Percentiles rank a stretch among this genome's conserved stretches.
Evolutionary conservation across 2,329 filamentous ascomycete genomes (phyloP).

Genomic region (Trichoderma arundinaceum): DNA sequence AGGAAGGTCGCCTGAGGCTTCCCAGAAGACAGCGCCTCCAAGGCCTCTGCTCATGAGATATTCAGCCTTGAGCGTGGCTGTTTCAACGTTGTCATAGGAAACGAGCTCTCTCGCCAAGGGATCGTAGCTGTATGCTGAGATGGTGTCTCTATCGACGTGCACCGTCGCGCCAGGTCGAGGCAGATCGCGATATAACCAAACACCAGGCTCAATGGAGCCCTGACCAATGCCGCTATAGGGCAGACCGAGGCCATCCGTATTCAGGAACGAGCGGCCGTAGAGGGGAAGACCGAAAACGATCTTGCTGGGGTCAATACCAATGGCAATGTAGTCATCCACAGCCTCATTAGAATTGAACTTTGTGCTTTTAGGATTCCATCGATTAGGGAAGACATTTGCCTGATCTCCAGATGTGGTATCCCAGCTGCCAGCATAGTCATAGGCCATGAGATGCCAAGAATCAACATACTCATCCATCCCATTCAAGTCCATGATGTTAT

Average conservation of each 20-base stretch:
- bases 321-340: conserved; percentile 56
- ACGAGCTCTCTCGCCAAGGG: conserved; percentile 63
- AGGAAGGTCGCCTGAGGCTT: conserved; percentile 69
- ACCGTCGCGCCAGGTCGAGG: conserved; percentile 65
- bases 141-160: conserved; percentile 59
- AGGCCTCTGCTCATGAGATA: conserved; percentile 67
- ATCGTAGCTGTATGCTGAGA: conserved; percentile 77
- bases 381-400: conserved; percentile 68
- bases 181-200: conserved; percentile 76
- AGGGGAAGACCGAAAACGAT: conserved; percentile 78
- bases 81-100: conserved; percentile 68
- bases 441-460: conserved; percentile 69
- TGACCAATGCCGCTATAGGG: conserved; percentile 67
- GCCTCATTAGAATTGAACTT: conserved; percentile 72
- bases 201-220: conserved; percentile 63
- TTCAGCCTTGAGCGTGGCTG: conserved; percentile 64
- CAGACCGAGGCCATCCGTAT: conserved; percentile 70
- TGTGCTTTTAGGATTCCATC: conserved; percentile 59
- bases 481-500: conserved; percentile 55
- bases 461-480: conserved; percentile 64
- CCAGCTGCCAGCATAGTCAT: conserved; percentile 75
- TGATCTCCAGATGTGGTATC: conserved; percentile 67
- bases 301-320: conserved; percentile 66
- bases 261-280: conserved; percentile 76
- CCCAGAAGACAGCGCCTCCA: conserved; percentile 85